Evolutionary conservation across 1,284 basidiomycete species (phyloP), one percentile per base, ranked within the genome.

Genomic region (Austroboletus niveus): DNA sequence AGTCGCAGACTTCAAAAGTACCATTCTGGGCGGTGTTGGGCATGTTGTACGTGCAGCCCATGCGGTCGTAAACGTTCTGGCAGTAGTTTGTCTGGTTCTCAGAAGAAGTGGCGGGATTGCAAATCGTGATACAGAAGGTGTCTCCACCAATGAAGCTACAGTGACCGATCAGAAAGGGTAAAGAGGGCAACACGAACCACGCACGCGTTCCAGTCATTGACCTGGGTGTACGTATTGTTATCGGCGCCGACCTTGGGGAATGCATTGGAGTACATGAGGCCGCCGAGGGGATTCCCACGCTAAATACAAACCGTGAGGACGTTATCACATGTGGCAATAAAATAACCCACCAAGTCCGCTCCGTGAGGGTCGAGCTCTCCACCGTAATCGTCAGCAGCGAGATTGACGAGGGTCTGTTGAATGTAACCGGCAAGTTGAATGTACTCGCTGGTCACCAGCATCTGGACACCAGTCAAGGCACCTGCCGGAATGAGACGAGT

Each of bases 291-390:
- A 64, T 84, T 84, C 4, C 80, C 82, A 70, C 80, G 72, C 85
- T 79, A n/a, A 7, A 34, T 1, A 40, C 7, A 7, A 10, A 20
- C 4, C 9, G 1, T 54, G 41, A 67, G 47, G 22, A 34, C 3
- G 20, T 3, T 7, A 30, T 14, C 1, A 31, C 36, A 24, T 4
- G 11, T 1, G 8, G 1, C 3, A 17, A 8, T 0, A 1, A n/a
- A 6, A 20, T 5, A 5, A 60, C 71, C 8, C 56, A 80, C 77
- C 44, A 71, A 58, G 63, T 84, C 81, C 54, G 81, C 81, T 57
- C 85, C 85, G 54, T 84, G 80, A 29, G 82, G 80, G 58, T 87
- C 85, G 47, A 87, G 76, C 69, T 87, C 85, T 55, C 88, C 88
- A 62, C 88, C 88, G 20, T 63, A 78, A 60, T 91, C 88, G 14